Evolutionary conservation across 2,329 filamentous ascomycete genomes (phyloP), one percentile per base, ranked within the genome.

Genomic region (Diaporthe capsici): DNA sequence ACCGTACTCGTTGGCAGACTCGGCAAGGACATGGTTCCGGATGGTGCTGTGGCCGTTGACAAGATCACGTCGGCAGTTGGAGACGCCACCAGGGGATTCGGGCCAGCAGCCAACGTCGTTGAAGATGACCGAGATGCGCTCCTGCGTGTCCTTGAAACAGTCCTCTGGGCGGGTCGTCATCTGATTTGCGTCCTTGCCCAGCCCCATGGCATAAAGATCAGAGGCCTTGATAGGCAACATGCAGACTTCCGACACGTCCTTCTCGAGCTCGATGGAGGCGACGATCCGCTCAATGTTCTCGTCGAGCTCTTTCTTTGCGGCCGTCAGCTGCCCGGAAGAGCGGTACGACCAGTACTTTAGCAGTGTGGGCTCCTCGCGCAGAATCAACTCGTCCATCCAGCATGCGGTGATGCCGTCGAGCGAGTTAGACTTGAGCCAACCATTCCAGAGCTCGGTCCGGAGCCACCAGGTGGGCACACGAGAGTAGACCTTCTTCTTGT

Each of bases 1-100:
- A 42, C 88, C 88, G 76, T 86, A 90, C 76, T 90, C 88, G 78
- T 89, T 89, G 12, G 88, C 88, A 8, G 87, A 87, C 81, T 90
- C 88, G 67, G 87, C 88, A 58, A 90, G 82, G 78, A 90, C 88
- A 78, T 90, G 88, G 83, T 88, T 89, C 74, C 88, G 86, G 77
- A 90, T 88, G 0, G 87, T 89, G 58, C 84, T 83, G 76, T 89
- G 86, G 20, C 86, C 87, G 78, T 90, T 89, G 80, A 90, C 87
- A 80, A 90, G 84, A 79, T 90, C 88, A 58, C 88, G 84, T 55
- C 88, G 84, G 81, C 88, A 90, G 74, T 88, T 88, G 51, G 88
- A 90, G 20, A 90, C 88, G 78, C 88, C 88, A 75, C 88, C 88
- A 47, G 87, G 87, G 85, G 13, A 90, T 75, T 88, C 87, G 1